phyloP scores from a whole-genome alignment of 1,284 basidiomycete genomes.

The Ceratobasidium sp. region DNA sequence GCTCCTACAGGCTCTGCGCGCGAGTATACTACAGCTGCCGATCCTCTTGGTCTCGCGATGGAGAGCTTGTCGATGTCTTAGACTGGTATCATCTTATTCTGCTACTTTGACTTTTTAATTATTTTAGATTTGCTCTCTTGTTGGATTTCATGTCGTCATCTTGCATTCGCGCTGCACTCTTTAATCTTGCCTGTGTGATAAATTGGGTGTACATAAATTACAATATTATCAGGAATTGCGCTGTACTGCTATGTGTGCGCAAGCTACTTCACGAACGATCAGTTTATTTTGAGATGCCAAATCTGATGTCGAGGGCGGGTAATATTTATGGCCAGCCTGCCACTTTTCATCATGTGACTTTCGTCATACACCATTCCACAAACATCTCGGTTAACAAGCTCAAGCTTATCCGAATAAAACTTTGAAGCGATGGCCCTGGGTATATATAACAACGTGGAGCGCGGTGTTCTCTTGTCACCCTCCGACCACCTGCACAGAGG shows the following conservation, averaged over 20 bases:
- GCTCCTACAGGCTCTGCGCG: conserved; percentile 37
- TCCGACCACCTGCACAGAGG: neutral
- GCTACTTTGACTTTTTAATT: conserved; percentile 9
- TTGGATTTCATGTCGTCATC: conserved; percentile 7
- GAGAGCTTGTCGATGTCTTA: conserved; percentile 54
- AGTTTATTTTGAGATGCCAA: too few relatives aligned
- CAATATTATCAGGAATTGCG: neutral
- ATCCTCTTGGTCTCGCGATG: conserved; percentile 77
- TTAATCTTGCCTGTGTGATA: conserved; percentile 5
- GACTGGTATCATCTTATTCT: neutral
- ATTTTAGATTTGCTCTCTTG: conserved; percentile 26
- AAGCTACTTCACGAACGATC: too few relatives aligned
- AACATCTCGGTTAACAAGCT: neutral
- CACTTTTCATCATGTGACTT: too few relatives aligned
- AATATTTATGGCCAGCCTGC: too few relatives aligned
- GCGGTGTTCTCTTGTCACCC: neutral
- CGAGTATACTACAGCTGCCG: conserved; percentile 57
- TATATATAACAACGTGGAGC: conserved; percentile 21
- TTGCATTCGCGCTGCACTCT: conserved; percentile 1
- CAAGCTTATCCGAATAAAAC: neutral
- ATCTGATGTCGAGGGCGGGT: too few relatives aligned
- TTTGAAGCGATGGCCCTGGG: neutral
- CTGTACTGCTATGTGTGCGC: too few relatives aligned
- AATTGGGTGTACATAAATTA: conserved; percentile 14
- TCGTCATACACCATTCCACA: too few relatives aligned